Evolutionary conservation across 805 yeast genomes (phyloP), one percentile per base, ranked within the genome.

Genomic region (Isabelozyma heimii): DNA sequence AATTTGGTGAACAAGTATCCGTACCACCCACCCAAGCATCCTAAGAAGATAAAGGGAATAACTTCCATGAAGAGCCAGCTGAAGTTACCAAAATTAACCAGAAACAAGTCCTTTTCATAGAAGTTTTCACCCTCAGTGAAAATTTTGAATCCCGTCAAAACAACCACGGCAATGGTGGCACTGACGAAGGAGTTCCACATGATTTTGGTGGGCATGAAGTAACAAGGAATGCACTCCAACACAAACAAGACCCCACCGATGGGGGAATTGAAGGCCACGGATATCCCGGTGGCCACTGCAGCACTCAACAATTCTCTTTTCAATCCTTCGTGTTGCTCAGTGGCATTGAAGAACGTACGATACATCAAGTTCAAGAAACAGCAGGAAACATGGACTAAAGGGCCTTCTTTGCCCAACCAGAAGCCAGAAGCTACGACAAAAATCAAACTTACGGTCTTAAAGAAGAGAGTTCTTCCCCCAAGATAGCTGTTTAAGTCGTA

Each of bases 401-500:
- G 96, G 1, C 96, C 96, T 58, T 89, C 97, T 59, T 83, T 84
- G 6, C 97, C 96, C 6, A 87, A 75, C 89, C 92, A 87, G 2
- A 89, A 59, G 0, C 96, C 96, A 1, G 89, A 80, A 17, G 91
- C 83, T 4, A 87, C 84, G 13, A 85, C 84, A 43, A 87, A 66
- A 5, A 83, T 69, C 43, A 89, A 67, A 2, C 91, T 87, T 1
- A 72, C 40, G 3, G 80, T 69, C 60, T 89, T 89, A 46, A 73
- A 70, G 2, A 80, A 17, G n/a, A 89, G 66, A 3, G 87, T 76
- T 30, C 65, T 63, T 9, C 73, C 47, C 7, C 82, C 79, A 46
- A 89, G 64, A 54, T 85, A 83, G 5, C 70, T 73, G 8, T 71
- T 63, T 24, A 70, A 47, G 30, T 62, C 49, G 48, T 84, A 74